phyloP scores from a whole-genome alignment of 257 asterid species.

The Misopates orontium region DNA sequence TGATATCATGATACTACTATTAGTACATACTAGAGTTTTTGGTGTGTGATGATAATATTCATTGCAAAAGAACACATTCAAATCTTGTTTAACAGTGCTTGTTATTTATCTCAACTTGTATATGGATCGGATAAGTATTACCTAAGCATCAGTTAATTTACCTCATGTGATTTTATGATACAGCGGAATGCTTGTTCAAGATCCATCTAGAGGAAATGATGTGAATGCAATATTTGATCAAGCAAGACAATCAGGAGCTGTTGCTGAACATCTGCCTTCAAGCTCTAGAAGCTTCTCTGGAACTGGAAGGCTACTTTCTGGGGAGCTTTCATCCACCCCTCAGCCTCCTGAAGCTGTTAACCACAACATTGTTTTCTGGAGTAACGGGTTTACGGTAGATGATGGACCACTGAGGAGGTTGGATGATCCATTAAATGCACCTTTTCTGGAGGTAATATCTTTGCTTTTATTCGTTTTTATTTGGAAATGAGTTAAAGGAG shows the following conservation, averaged over 20 bases:
- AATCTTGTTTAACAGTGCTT: too few relatives aligned
- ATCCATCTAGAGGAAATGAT: constrained; percentile 56
- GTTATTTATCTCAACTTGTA: too few relatives aligned
- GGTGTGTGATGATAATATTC: too few relatives aligned
- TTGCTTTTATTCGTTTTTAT: background rate
- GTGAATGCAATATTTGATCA: constrained; percentile 67
- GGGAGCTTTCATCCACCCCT: constrained; percentile 56
- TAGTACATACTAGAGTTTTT: too few relatives aligned
- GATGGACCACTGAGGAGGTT: constrained; percentile 79
- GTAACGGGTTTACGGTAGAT: constrained; percentile 79
- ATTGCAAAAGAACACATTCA: too few relatives aligned
- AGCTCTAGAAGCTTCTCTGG: constrained; percentile 76
- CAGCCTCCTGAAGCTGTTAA: constrained; percentile 54
- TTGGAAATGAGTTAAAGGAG: background rate
- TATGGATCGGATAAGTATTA: too few relatives aligned
- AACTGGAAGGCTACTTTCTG: constrained; percentile 71
- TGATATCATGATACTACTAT: too few relatives aligned
- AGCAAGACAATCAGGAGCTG: constrained; percentile 67
- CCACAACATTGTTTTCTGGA: constrained; percentile 66
- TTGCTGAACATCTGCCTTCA: constrained; percentile 56
- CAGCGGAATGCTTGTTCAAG: constrained; percentile 91
- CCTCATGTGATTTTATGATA: constrained; percentile 21
- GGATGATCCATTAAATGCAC: constrained; percentile 76
- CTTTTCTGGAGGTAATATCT: constrained; percentile 68
- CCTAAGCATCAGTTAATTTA: constrained; percentile 9